Evolutionary conservation across 331 rosid genomes (phyloP).

Genomic region (Phaseolus coccineus): DNA sequence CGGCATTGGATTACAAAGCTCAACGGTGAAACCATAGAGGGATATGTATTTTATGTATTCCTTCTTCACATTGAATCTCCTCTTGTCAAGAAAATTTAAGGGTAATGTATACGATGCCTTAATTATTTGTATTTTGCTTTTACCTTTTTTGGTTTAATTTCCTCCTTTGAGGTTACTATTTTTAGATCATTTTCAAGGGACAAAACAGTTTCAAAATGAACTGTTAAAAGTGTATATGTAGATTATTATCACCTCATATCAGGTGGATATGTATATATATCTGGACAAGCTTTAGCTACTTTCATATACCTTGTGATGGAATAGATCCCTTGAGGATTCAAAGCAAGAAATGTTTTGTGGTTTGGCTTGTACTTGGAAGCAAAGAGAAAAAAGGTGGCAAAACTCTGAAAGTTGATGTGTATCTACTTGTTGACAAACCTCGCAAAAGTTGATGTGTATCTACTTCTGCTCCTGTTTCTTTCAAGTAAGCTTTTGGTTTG

Average conservation of each 20-base stretch:
- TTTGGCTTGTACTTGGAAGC: constrained; percentile 49
- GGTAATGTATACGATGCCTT: constrained; percentile 46
- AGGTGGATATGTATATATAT: constrained; percentile 13
- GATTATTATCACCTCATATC: constrained; percentile 17
- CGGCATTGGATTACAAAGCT: constrained; percentile 62
- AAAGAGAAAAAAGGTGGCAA: constrained; percentile 34
- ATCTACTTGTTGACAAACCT: too few species aligned
- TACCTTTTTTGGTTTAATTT: neutral
- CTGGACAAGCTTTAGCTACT: constrained; percentile 26
- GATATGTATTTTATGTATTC: neutral
- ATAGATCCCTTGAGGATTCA: constrained; percentile 8
- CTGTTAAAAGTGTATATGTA: constrained; percentile 19
- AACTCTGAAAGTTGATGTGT: constrained; percentile 26
- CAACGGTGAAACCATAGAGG: constrained; percentile 55
- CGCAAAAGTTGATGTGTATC: constrained; percentile 16
- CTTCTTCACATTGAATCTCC: neutral
- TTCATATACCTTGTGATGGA: constrained; percentile 29
- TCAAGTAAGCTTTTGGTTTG: constrained; percentile 43
- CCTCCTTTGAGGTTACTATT: constrained; percentile 20
- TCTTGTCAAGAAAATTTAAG: constrained; percentile 1
- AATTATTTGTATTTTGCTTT: constrained; percentile 23
- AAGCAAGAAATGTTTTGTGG: constrained; percentile 35
- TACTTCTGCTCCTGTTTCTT: constrained; percentile 31
- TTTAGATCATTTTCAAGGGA: constrained; percentile 42
- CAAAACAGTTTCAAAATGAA: constrained; percentile 30